Conservation (phyloP, 2,329 filamentous ascomycete species). For the Cladosporium sp. region DNA sequence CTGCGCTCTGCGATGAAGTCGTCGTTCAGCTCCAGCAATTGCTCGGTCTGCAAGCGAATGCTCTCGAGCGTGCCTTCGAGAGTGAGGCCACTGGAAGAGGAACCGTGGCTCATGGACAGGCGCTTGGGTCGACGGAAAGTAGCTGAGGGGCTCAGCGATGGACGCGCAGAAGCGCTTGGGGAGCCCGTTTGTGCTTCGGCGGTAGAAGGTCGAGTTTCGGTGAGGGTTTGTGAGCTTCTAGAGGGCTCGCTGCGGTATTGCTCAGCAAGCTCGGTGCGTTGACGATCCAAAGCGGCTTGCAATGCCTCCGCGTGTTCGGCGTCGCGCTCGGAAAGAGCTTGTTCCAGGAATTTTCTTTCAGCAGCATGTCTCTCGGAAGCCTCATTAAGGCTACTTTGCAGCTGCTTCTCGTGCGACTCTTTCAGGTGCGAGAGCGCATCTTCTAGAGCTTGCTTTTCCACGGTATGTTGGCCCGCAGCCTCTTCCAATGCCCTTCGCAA, state of each 20-base stretch:
- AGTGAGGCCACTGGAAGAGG: slow-evolving; percentile 22
- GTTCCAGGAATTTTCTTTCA: slow-evolving; percentile 8
- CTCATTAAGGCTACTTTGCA: slow-evolving; percentile 3
- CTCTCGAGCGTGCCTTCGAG: slow-evolving; percentile 37
- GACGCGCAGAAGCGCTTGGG: slow-evolving; percentile 15
- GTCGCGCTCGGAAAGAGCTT: slow-evolving; percentile 15
- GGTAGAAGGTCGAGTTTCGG: neutral
- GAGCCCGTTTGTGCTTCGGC: neutral
- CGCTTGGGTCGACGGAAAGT: slow-evolving; percentile 4
- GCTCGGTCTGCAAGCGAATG: slow-evolving; percentile 36
- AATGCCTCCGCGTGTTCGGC: slow-evolving; percentile 4
- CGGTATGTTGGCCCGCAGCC: neutral
- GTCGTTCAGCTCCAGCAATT: slow-evolving; percentile 37
- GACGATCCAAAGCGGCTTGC: slow-evolving; percentile 11
- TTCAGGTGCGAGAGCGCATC: slow-evolving; percentile 3
- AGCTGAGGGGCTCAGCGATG: neutral
- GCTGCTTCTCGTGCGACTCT: slow-evolving; percentile 14
- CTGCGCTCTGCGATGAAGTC: slow-evolving; percentile 35
- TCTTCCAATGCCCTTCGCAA: slow-evolving; percentile 6
- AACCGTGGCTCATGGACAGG: neutral
- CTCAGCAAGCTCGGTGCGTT: slow-evolving; percentile 2
- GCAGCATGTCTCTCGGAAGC: slow-evolving; percentile 7
- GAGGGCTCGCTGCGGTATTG: neutral
- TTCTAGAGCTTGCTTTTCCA: slow-evolving; percentile 12
- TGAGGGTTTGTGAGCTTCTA: neutral